Evolutionary conservation across 768 basidiomycete genomes (phyloP).

Genomic region (Boletellus ananiceps): DNA sequence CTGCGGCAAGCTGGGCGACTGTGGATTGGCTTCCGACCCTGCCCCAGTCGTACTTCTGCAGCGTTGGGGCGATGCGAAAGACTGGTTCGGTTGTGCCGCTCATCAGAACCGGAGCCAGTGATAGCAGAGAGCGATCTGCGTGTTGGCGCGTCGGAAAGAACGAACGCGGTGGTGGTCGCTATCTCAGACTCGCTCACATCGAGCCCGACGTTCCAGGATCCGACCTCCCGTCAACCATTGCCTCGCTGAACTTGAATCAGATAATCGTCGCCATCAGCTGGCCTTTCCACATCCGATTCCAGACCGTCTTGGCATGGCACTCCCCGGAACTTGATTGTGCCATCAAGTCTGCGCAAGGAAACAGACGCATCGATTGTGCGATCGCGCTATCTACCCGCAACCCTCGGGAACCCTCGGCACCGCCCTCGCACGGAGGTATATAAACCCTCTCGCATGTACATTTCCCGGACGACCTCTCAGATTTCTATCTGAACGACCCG

Average conservation of each 20-base stretch:
- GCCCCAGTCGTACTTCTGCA: constrained; percentile 95
- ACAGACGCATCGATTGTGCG: too few relatives aligned
- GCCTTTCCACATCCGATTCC: constrained; percentile 8
- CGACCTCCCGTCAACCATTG: too few relatives aligned
- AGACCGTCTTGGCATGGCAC: constrained; percentile 1
- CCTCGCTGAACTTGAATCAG: constrained; percentile 17
- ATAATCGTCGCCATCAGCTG: constrained; percentile 15
- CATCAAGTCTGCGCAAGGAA: not conserved
- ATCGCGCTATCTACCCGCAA: too few relatives aligned
- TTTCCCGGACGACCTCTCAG: constrained; percentile 2
- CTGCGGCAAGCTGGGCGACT: constrained; percentile 79
- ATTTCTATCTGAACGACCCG: not conserved
- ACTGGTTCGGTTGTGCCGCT: constrained; percentile 35
- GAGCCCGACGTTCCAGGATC: not conserved
- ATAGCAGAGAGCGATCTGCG: not conserved
- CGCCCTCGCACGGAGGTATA: constrained; percentile 15
- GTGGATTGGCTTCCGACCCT: constrained; percentile 75
- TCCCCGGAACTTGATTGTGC: not conserved
- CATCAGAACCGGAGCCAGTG: constrained; percentile 15
- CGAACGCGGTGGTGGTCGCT: too few relatives aligned
- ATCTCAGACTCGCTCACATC: not conserved
- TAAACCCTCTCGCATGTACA: constrained; percentile 7
- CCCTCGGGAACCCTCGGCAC: not conserved
- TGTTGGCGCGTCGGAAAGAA: too few relatives aligned
- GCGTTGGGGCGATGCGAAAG: constrained; percentile 80